Conservation (phyloP, 495 filamentous ascomycete genomes). For the Articulospora tetracladia region DNA sequence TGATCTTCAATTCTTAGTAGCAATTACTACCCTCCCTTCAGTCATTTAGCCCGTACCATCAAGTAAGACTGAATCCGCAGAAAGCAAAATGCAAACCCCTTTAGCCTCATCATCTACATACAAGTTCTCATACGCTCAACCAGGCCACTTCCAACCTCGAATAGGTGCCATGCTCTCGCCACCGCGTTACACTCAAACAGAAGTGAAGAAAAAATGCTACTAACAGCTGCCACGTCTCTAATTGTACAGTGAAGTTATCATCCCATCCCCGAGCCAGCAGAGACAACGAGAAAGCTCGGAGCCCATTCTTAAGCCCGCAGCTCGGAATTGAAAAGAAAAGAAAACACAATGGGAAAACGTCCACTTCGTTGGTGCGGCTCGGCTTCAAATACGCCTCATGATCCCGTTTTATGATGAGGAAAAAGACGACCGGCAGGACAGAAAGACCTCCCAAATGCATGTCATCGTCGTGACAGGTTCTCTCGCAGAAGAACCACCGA, state of each 20-base stretch:
- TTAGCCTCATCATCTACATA: constrained; percentile 18
- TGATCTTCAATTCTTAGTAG: neutral
- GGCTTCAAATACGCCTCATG: constrained; percentile 20
- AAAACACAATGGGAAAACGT: constrained; percentile 5
- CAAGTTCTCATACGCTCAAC: neutral
- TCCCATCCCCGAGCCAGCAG: constrained; percentile 15
- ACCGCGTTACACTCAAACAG: constrained; percentile 6
- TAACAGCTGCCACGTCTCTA: constrained; percentile 8
- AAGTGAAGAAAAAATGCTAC: constrained; percentile 10
- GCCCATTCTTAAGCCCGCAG: constrained; percentile 9
- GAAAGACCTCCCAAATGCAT: constrained; percentile 22
- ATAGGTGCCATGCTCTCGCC: neutral
- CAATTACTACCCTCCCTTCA: neutral
- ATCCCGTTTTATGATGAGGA: constrained; percentile 1
- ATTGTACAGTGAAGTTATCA: constrained; percentile 21
- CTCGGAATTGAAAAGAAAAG: constrained; percentile 11
- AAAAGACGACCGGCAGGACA: constrained; percentile 5
- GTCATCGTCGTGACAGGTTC: constrained; percentile 18
- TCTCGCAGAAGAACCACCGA: constrained; percentile 6
- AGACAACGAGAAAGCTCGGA: constrained; percentile 15
- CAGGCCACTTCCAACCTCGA: neutral
- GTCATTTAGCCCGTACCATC: neutral
- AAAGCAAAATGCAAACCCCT: constrained; percentile 12
- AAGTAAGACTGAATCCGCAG: constrained; percentile 5
- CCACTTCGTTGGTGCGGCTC: constrained; percentile 15